Evolutionary conservation across 768 basidiomycete genomes (phyloP), one percentile per base, ranked within the genome.

Genomic region (Suillus lakei): DNA sequence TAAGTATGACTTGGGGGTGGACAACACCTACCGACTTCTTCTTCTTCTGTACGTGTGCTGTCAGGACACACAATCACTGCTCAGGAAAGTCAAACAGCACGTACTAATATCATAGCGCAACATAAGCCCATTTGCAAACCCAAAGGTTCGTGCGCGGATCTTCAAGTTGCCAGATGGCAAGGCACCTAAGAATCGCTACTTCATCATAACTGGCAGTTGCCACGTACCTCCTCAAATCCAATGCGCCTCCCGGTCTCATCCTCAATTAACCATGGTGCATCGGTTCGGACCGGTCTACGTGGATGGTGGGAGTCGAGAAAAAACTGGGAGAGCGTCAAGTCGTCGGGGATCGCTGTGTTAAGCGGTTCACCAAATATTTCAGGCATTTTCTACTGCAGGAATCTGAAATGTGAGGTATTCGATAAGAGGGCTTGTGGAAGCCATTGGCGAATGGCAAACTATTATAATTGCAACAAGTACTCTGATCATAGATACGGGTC

Each of bases 241-340:
- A 87, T 68, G 4, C 64, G 66, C 48, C 81, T 80, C 26, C 84
- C 86, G 5, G 85, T 84, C 10, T 74, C 73, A 66, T 89, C 88
- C n/a, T 91, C 84, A 32, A 90, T 83, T 59, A 91, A 77, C 82
- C 84, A 89, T 7, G 88, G 87, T 7, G 76, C 70, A 44, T 79
- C 76, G 0, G 75, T 66, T 61, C 88, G 79, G 10, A 70, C n/a
- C 0, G 89, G 89, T 55, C 84, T 72, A 9, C 79, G 60, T 7
- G 80, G 76, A 48, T 84, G 78, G 30, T 77, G 71, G 30, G 71
- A 73, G 60, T 86, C 83, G 16, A 91, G 80, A 59, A 91, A 80
- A 73, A 91, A 91, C 74, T 91, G 90, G 13, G 89, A 85, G 8
- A 91, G 79, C 15, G 84, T 85, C 48, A 91, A 75, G 74, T 90